A percentile compares a stretch with the other conserved stretches of the same genome.
phyloP scores from a whole-genome alignment of 73 alveolate genomes.

The Tetrahymena borealis region DNA sequence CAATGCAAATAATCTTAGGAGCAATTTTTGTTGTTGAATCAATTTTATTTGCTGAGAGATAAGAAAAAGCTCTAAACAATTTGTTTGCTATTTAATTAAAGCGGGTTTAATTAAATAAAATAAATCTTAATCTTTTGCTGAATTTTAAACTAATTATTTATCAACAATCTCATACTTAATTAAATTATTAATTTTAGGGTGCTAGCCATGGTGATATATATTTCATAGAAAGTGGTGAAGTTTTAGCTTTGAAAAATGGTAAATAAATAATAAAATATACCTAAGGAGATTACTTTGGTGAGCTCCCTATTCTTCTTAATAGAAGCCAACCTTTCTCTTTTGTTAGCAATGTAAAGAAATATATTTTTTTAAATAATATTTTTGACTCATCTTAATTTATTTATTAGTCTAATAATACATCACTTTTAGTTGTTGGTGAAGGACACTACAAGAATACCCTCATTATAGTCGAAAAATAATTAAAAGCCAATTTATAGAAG shows the following conservation, averaged over 20 bases:
- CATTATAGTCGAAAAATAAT: neutral
- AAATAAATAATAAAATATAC: neutral
- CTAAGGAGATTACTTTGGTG: constrained; percentile 30
- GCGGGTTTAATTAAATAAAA: too few species aligned
- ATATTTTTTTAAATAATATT: neutral
- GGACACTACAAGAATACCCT: neutral
- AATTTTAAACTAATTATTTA: too few species aligned
- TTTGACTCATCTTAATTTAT: neutral
- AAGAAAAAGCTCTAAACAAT: too few species aligned
- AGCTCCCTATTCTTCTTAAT: neutral
- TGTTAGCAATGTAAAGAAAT: neutral
- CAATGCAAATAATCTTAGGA: neutral
- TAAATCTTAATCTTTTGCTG: too few species aligned
- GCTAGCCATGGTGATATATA: neutral
- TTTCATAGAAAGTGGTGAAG: constrained; percentile 2
- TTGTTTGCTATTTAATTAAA: too few species aligned
- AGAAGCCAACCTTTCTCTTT: constrained; percentile 16
- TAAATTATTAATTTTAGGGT: neutral
- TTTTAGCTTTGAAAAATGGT: constrained; percentile 8
- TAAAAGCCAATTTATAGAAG: neutral
- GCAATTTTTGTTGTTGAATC: neutral
- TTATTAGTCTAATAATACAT: neutral
- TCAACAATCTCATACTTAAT: neutral
- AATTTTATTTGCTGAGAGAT: too few species aligned
- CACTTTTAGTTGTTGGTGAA: neutral